These are phyloP conservation scores for Lactarius hatsudake DNA, from an alignment of 768 basidiomycete genomes.

Conservation along the genomic window DNA sequence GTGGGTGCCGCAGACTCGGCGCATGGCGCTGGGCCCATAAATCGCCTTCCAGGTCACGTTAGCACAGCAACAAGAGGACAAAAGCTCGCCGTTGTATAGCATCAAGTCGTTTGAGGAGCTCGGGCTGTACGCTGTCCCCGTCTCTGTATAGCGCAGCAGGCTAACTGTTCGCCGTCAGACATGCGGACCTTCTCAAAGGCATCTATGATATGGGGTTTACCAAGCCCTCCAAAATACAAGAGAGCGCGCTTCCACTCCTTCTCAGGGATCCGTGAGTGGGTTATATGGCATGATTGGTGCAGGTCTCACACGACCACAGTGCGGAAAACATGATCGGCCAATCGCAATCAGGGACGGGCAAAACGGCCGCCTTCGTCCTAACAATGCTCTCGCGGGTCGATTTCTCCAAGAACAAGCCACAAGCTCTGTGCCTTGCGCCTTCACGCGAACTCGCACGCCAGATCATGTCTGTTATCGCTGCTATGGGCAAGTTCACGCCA, in stretches of 20 bases:
- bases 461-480: constrained; percentile 91
- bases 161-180: constrained; percentile 43
- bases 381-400: constrained; percentile 97
- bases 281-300: neutral
- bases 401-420: constrained; percentile 76
- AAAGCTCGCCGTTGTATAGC: constrained; percentile 93
- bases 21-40: neutral
- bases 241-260: constrained; percentile 89
- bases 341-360: constrained; percentile 98
- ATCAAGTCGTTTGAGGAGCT: constrained; percentile 94
- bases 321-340: constrained; percentile 99
- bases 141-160: constrained; percentile 47
- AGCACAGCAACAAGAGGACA: constrained; percentile 93
- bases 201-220: constrained; percentile 94
- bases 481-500: constrained; percentile 93
- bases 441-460: constrained; percentile 96
- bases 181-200: constrained; percentile 87
- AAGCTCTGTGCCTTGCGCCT: constrained; percentile 97
- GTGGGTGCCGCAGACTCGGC: constrained; percentile 42
- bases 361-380: constrained; percentile 96
- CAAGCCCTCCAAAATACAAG: constrained; percentile 98
- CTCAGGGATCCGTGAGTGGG: constrained; percentile 79
- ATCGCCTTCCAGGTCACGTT: constrained; percentile 71
- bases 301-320: constrained; percentile 42
- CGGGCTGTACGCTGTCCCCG: constrained; percentile 79